phyloP scores from a whole-genome alignment of 208 protist genomes.

The Acanthamoeba triangularis region DNA sequence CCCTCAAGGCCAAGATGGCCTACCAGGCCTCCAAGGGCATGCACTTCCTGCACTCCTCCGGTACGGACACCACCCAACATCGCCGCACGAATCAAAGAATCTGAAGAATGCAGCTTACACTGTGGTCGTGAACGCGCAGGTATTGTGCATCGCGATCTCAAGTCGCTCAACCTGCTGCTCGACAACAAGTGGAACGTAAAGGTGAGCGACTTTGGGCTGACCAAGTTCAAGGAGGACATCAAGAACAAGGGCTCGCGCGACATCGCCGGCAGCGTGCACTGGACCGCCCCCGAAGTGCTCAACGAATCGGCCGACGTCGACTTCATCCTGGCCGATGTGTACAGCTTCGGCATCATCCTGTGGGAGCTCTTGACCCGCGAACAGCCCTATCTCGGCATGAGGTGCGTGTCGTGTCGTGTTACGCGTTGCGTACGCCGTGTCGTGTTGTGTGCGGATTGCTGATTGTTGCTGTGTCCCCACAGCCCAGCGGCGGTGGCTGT shows the following conservation, averaged over 20 bases:
- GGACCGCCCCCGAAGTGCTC: conserved; percentile 60
- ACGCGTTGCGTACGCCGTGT: not conserved
- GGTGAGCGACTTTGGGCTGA: conserved; percentile 50
- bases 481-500: conserved; percentile 45
- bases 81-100: too few relatives aligned
- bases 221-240: conserved; percentile 24
- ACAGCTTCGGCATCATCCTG: conserved; percentile 34
- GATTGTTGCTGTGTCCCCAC: not conserved
- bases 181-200: conserved; percentile 60
- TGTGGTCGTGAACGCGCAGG: too few relatives aligned
- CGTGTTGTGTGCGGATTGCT: not conserved
- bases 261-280: conserved; percentile 1
- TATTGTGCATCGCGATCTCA: not conserved
- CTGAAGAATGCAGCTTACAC: too few relatives aligned
- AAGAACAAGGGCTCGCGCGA: not conserved
- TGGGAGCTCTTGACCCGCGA: conserved; percentile 21
- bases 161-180: conserved; percentile 54
- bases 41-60: not conserved
- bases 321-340: conserved; percentile 20
- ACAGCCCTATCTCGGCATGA: conserved; percentile 21
- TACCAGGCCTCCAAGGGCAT: not conserved
- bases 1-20: not conserved
- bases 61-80: too few relatives aligned
- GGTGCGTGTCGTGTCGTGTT: not conserved
- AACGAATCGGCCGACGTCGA: conserved; percentile 5